Percentiles rank a stretch among this genome's conserved stretches.
Evolutionary conservation across 331 rosid genomes (phyloP).

Genomic region (Pyrus hybrid): DNA sequence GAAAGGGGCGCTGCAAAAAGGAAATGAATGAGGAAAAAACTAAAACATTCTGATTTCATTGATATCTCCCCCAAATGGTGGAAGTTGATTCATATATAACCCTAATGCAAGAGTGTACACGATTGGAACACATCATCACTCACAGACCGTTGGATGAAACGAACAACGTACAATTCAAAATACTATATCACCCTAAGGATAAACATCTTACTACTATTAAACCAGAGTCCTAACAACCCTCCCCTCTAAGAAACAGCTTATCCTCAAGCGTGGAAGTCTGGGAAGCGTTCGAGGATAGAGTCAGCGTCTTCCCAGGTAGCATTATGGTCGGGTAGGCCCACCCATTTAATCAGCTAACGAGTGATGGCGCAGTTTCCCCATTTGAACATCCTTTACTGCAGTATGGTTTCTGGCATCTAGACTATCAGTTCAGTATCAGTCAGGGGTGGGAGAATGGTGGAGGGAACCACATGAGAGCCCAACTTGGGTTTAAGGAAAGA

Average conservation of each 20-base stretch:
- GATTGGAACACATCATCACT: no score
- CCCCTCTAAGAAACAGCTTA: neutral
- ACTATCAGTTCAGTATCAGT: accelerated
- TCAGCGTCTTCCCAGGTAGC: neutral
- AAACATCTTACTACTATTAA: neutral
- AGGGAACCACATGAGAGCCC: neutral
- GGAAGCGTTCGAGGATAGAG: neutral
- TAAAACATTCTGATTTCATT: no score
- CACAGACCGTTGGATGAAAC: no score
- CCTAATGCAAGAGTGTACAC: no score
- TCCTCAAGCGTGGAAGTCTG: neutral
- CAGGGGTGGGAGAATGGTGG: neutral
- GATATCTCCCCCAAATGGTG: no score
- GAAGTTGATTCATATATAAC: no score
- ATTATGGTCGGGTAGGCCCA: neutral
- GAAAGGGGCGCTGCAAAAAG: neutral
- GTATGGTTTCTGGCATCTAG: neutral
- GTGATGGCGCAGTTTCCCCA: neutral
- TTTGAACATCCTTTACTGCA: no score
- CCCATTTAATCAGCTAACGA: neutral
- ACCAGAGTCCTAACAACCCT: neutral
- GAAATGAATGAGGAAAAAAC: no score
- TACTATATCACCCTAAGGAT: no score
- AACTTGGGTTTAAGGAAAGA: neutral
- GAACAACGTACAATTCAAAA: no score